Conservation (phyloP, 441 rosid genomes). For the Gossypium laxum region DNA sequence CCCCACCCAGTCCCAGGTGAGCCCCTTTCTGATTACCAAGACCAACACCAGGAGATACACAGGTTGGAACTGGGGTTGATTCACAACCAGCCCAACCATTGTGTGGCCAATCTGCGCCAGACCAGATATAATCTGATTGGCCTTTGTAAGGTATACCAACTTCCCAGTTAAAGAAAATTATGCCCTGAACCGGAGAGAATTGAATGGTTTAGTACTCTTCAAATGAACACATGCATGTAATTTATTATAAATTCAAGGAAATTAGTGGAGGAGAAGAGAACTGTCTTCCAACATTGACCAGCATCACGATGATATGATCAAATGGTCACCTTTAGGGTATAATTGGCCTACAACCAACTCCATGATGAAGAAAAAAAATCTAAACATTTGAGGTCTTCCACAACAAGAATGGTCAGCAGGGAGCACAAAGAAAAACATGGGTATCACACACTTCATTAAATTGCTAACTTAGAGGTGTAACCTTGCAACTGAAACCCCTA, state of each 20-base stretch:
- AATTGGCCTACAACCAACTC: slow-evolving; percentile 3
- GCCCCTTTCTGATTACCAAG: slow-evolving; percentile 68
- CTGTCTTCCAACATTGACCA: neutral
- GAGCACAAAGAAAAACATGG: neutral
- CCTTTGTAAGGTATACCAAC: slow-evolving; percentile 32
- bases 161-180: slow-evolving; percentile 63
- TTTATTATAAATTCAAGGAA: neutral
- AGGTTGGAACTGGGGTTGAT: slow-evolving; percentile 67
- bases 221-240: neutral
- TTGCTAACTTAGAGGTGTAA: neutral
- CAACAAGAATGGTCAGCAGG: neutral
- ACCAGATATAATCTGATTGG: slow-evolving; percentile 54
- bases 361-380: slow-evolving; percentile 2
- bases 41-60: slow-evolving; percentile 67
- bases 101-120: slow-evolving; percentile 80
- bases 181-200: slow-evolving; percentile 50
- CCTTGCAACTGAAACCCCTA: neutral
- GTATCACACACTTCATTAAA: neutral
- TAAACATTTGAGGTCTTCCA: neutral
- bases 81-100: slow-evolving; percentile 84
- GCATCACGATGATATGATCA: neutral
- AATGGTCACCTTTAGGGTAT: neutral
- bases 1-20: slow-evolving; percentile 73
- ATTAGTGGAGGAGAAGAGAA: neutral
- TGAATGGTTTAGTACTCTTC: slow-evolving; percentile 9